Conservation (phyloP, 2,329 filamentous ascomycete genomes). For the Penicillium frequentans region DNA sequence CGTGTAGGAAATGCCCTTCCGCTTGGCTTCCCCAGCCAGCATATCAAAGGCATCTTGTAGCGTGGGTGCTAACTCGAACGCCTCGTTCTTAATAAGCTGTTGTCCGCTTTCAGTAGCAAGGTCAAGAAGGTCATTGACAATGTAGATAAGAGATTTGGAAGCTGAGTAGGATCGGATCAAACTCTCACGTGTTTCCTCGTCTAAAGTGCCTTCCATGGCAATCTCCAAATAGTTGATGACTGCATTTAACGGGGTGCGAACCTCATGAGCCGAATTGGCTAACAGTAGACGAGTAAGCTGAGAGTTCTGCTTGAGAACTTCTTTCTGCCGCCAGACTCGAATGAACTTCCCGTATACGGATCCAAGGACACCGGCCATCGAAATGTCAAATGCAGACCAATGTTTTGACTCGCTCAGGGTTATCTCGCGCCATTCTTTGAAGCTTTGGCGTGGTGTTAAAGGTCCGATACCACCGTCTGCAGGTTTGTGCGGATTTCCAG, state of each 20-base stretch:
- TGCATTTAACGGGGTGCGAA: slow-evolving; percentile 87
- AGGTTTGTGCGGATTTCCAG: slow-evolving; percentile 60
- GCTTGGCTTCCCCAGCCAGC: slow-evolving; percentile 70
- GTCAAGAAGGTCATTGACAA: slow-evolving; percentile 89
- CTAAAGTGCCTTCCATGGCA: slow-evolving; percentile 75
- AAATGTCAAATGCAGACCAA: slow-evolving; percentile 85
- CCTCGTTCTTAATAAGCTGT: slow-evolving; percentile 74
- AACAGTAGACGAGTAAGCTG: slow-evolving; percentile 75
- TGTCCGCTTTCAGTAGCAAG: slow-evolving; percentile 81
- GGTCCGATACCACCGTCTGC: slow-evolving; percentile 74
- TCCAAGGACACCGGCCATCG: slow-evolving; percentile 84
- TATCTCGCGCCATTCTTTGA: slow-evolving; percentile 78
- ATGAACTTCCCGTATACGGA: slow-evolving; percentile 89
- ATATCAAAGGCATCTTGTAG: slow-evolving; percentile 73
- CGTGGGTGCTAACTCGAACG: slow-evolving; percentile 70
- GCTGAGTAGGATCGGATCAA: slow-evolving; percentile 82
- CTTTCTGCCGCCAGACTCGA: slow-evolving; percentile 89
- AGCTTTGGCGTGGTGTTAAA: slow-evolving; percentile 77
- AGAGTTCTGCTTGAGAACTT: slow-evolving; percentile 77
- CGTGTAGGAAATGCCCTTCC: slow-evolving; percentile 72
- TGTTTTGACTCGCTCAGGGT: slow-evolving; percentile 79
- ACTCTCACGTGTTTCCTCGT: slow-evolving; percentile 81
- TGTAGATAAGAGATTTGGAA: slow-evolving; percentile 88
- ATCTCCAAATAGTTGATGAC: slow-evolving; percentile 96
- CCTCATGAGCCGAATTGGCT: slow-evolving; percentile 88